Evolutionary conservation across 1,284 basidiomycete species (phyloP).

Genomic region (Ceratobasidium sp.): DNA sequence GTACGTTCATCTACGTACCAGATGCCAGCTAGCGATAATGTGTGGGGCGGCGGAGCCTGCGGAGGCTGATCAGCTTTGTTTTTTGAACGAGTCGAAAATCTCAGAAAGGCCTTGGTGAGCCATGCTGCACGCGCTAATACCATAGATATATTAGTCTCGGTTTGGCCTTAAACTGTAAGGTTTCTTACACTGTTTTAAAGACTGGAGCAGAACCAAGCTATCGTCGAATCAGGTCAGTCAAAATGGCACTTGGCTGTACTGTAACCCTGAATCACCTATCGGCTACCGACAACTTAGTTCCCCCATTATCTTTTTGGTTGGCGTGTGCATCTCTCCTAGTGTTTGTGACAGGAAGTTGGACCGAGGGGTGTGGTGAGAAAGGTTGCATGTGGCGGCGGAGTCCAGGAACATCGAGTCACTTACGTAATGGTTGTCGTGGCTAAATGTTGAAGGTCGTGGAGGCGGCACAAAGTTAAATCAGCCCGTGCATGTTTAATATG

Average conservation of each 20-base stretch:
- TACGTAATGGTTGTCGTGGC: not conserved
- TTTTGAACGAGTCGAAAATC: constrained; percentile 30
- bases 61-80: constrained; percentile 26
- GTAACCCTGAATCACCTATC: constrained; percentile 8
- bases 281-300: constrained; percentile 29
- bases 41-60: constrained; percentile 25
- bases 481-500: too few species aligned
- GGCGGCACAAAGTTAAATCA: too few species aligned
- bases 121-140: constrained; percentile 19
- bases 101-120: constrained; percentile 30
- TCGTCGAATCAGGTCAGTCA: not conserved
- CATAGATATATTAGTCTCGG: not conserved
- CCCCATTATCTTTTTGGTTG: constrained; percentile 6
- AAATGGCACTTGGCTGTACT: not conserved
- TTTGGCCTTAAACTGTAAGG: not conserved
- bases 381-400: constrained; percentile 1
- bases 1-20: constrained; percentile 1
- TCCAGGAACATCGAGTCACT: not conserved
- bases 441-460: too few species aligned
- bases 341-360: not conserved
- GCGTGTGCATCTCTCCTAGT: constrained; percentile 25
- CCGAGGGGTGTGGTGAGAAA: constrained; percentile 5
- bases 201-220: constrained; percentile 31
- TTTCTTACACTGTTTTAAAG: constrained; percentile 29
- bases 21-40: constrained; percentile 9